Evolutionary conservation across 2,329 filamentous ascomycete genomes (phyloP), one percentile per base, ranked within the genome.

Genomic region (Cercospora berteroae): DNA sequence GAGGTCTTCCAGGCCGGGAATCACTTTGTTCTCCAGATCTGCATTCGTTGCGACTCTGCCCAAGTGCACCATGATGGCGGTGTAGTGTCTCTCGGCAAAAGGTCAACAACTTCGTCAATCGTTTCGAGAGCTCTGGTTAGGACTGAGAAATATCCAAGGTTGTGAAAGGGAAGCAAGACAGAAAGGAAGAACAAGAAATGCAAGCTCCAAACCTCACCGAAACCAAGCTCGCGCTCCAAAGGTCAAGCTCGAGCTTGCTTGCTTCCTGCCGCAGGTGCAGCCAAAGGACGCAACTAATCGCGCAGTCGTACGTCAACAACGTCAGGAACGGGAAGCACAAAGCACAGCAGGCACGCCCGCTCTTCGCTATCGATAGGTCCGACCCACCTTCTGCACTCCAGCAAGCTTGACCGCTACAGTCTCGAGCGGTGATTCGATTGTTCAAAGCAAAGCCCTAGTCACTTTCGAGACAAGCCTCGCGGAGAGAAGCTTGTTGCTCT

Each of bases 1-100:
- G 66, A 87, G 74, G 29, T 82, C 81, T 27, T 84, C 79, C 62
- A 87, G 72, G 25, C 80, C 80, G 13, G 81, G 79, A 33, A 81
- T 72, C 67, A 82, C 73, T 65, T 82, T 77, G 52, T 79, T 76
- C 10, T 67, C 59, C 60, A 74, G 57, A n/a, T 77, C 73, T 50
- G 75, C 73, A 71, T 76, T 72, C 57, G 73, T 78, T 16, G 71
- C 63, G 59, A 79, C 74, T 48, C 70, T 68, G 48, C 74, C 77
- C 18, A 79, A 70, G 66, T 79, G 77, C 39, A 78, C 77, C 77
- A 79, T 79, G 39, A 33, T 77, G 68, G 62, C 70, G 69, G 66
- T 23, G 5, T 6, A 7, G 7, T 2, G 12, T 52, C 5, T 16
- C 48, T 52, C 48, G n/a, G 6, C 36, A 7, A 7, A 13, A 1